These are phyloP conservation scores for Tetradesmus obliquus DNA, from an alignment of 139 green algal species.

Conservation along the genomic window DNA sequence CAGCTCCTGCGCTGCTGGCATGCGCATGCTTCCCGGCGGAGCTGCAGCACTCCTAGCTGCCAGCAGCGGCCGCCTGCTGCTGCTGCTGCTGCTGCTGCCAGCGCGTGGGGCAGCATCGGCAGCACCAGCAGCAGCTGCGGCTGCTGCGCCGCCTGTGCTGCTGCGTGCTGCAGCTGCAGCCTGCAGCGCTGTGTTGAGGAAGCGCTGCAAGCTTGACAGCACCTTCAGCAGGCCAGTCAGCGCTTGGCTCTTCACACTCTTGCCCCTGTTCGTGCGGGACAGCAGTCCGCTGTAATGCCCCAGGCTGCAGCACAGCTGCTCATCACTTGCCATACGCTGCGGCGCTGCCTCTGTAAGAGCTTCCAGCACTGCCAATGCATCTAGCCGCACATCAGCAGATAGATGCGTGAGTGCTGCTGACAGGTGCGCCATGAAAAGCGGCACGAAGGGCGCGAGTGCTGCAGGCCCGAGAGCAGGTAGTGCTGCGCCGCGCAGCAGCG, in stretches of 20 bases:
- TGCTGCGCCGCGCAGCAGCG: conserved; percentile 53
- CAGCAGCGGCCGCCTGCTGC: conserved; percentile 3
- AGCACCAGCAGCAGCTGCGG: not conserved
- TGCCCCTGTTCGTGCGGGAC: conserved; percentile 54
- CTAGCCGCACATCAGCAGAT: conserved; percentile 50
- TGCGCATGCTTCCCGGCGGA: not conserved
- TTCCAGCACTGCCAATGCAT: conserved; percentile 75
- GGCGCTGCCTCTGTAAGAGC: conserved; percentile 72
- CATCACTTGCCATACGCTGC: conserved; percentile 48
- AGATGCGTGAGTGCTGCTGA: conserved; percentile 46
- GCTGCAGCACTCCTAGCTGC: conserved; percentile 7
- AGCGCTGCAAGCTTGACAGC: not conserved
- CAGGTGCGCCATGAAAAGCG: conserved; percentile 85
- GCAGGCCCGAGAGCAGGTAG: conserved; percentile 63
- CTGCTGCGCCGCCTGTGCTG: not conserved
- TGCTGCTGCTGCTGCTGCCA: not conserved
- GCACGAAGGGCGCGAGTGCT: conserved; percentile 82
- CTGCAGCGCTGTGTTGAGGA: not conserved
- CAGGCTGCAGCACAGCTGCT: conserved; percentile 59
- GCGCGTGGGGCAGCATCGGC: not conserved
- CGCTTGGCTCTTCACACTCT: conserved; percentile 70
- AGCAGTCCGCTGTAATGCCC: conserved; percentile 76
- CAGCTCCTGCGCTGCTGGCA: not conserved
- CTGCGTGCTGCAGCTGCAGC: conserved; percentile 26
- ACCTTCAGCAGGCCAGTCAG: conserved; percentile 38